Conservation (phyloP, 2,329 filamentous ascomycete species). For the Talaromyces sp. region DNA sequence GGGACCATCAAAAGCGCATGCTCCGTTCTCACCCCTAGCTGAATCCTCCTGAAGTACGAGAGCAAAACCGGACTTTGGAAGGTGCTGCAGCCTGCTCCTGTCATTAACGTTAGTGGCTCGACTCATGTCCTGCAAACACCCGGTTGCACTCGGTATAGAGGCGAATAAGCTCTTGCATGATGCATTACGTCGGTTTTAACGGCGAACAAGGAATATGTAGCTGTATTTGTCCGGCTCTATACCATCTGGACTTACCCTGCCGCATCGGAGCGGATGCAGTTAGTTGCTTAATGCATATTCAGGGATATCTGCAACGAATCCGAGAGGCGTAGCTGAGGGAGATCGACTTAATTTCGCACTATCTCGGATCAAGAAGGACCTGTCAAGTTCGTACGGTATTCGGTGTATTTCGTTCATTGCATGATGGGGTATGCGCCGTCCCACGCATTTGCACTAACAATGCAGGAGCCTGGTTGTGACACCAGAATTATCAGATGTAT, state of each 20-base stretch:
- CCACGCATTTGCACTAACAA: neutral
- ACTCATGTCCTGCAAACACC: neutral
- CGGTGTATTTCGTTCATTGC: neutral
- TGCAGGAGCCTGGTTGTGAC: neutral
- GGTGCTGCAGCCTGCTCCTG: neutral
- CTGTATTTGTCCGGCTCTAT: neutral
- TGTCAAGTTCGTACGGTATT: neutral
- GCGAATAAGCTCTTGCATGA: slow-evolving; percentile 1
- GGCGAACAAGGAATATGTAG: neutral
- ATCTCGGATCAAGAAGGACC: neutral
- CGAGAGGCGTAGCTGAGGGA: neutral
- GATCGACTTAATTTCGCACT: neutral
- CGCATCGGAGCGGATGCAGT: neutral
- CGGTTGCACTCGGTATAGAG: neutral
- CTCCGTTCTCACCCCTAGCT: neutral
- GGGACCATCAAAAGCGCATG: neutral
- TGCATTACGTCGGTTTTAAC: slow-evolving; percentile 1
- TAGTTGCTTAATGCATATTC: neutral
- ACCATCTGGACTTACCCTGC: neutral
- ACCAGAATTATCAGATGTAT: neutral
- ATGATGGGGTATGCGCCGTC: slow-evolving; percentile 1
- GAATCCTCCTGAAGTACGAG: neutral
- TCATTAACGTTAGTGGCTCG: neutral
- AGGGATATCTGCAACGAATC: slow-evolving; percentile 4
- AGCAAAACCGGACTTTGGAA: neutral